phyloP scores from a whole-genome alignment of 2,329 filamentous ascomycete genomes.

The Neoscytalidium dimidiatum region DNA sequence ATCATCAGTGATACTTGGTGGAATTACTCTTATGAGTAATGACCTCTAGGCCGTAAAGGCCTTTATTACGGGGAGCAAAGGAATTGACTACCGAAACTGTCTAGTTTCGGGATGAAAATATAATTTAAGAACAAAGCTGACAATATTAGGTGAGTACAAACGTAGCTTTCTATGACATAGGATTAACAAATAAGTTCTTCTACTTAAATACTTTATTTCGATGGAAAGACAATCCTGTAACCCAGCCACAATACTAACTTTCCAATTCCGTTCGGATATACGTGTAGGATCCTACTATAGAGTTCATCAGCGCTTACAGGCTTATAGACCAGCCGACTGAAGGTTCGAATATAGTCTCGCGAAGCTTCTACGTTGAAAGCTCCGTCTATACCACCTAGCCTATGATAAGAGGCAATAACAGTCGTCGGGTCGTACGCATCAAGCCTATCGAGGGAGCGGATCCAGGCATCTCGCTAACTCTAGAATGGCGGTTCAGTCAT shows the following conservation, averaged over 20 bases:
- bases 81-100: too few species aligned
- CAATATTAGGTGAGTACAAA: too few species aligned
- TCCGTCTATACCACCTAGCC: constrained; percentile 30
- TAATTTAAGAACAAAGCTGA: too few species aligned
- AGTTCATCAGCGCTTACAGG: constrained; percentile 21
- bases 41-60: too few species aligned
- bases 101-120: too few species aligned
- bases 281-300: constrained; percentile 18
- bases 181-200: too few species aligned
- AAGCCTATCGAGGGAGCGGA: constrained; percentile 34
- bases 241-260: constrained; percentile 17
- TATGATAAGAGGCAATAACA: constrained; percentile 37
- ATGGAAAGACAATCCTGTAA: not conserved
- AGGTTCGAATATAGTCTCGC: constrained; percentile 31
- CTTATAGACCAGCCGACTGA: not conserved
- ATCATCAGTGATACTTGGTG: too few species aligned
- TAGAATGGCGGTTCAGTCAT: constrained; percentile 37
- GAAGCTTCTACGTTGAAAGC: constrained; percentile 28
- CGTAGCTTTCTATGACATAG: too few species aligned
- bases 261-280: constrained; percentile 24
- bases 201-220: not conserved
- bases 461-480: constrained; percentile 34
- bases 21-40: too few species aligned
- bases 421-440: constrained; percentile 30
- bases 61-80: too few species aligned